A percentile compares a stretch with the other conserved stretches of the same genome.
These are phyloP conservation scores for Tolypocladium amazonense DNA, from an alignment of 2,329 filamentous ascomycete genomes.

Conservation along the genomic window DNA sequence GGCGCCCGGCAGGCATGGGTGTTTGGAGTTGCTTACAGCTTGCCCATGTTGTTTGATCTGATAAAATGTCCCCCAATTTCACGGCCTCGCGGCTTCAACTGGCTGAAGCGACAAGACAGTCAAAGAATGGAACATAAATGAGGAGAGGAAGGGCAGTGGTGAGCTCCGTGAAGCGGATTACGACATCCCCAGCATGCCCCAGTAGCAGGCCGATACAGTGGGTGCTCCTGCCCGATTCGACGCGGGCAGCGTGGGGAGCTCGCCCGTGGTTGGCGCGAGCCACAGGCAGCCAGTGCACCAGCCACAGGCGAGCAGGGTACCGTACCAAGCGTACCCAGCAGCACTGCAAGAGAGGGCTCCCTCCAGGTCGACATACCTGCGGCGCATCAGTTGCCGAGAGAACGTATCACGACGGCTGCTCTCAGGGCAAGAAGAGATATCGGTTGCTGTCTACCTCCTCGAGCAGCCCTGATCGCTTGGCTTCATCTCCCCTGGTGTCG, in stretches of 20 bases:
- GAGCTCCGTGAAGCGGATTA: background rate
- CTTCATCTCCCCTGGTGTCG: too few species aligned
- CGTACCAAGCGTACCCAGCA: background rate
- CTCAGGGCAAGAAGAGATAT: too few species aligned
- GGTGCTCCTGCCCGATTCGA: constrained; percentile 4
- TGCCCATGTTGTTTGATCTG: constrained; percentile 1
- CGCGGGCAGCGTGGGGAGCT: background rate
- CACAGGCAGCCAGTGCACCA: background rate
- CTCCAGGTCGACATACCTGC: too few species aligned
- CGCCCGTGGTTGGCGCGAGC: background rate
- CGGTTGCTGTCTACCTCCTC: too few species aligned
- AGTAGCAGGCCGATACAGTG: background rate
- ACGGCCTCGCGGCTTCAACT: background rate
- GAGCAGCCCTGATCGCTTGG: too few species aligned
- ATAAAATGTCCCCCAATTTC: background rate
- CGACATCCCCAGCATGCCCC: constrained; percentile 1
- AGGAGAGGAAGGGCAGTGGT: background rate
- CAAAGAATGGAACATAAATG: background rate
- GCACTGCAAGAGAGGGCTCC: too few species aligned
- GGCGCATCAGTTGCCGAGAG: too few species aligned
- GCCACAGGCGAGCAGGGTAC: background rate
- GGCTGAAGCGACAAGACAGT: background rate
- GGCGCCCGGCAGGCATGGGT: background rate
- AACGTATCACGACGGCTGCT: too few species aligned
- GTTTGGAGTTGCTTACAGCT: constrained; percentile 4